A percentile compares a stretch with the other conserved stretches of the same genome.
Conservation (phyloP, 2,329 filamentous ascomycete genomes). For the Colletotrichum filicis region DNA sequence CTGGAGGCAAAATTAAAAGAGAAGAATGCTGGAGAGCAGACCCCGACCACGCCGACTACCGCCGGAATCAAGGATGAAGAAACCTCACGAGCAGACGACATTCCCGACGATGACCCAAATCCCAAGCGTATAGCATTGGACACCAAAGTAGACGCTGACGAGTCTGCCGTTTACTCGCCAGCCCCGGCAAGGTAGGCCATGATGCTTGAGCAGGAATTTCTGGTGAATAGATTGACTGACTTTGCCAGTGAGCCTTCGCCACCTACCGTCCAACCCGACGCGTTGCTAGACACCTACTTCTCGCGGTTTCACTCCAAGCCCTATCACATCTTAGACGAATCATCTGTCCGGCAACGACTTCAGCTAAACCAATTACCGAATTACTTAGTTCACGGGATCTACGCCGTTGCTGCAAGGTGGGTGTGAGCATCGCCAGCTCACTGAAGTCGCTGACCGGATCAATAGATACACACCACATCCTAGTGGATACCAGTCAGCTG, state of each 20-base stretch:
- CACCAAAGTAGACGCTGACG: constrained; percentile 46
- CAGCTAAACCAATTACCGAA: constrained; percentile 73
- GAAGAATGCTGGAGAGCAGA: constrained; percentile 60
- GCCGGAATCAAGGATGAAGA: constrained; percentile 38
- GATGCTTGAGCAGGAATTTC: background rate
- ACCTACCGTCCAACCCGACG: constrained; percentile 63
- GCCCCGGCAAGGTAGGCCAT: constrained; percentile 47
- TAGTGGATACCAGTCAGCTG: constrained; percentile 73
- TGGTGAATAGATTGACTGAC: constrained; percentile 16
- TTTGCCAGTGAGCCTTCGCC: constrained; percentile 56
- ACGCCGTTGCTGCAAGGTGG: constrained; percentile 71
- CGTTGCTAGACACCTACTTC: constrained; percentile 83
- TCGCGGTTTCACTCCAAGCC: constrained; percentile 82
- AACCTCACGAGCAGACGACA: constrained; percentile 38
- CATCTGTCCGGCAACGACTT: constrained; percentile 76
- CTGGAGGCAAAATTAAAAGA: constrained; percentile 83
- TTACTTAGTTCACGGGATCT: constrained; percentile 67
- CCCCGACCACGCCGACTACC: constrained; percentile 37
- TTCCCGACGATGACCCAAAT: constrained; percentile 50
- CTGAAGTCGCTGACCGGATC: constrained; percentile 35
- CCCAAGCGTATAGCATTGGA: constrained; percentile 54
- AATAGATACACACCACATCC: constrained; percentile 77
- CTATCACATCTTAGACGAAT: constrained; percentile 84
- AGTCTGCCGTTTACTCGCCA: constrained; percentile 57
- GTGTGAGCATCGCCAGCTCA: constrained; percentile 28